These are phyloP conservation scores for Gossypium davidsonii DNA, from an alignment of 441 rosid genomes.

Conservation along the genomic window DNA sequence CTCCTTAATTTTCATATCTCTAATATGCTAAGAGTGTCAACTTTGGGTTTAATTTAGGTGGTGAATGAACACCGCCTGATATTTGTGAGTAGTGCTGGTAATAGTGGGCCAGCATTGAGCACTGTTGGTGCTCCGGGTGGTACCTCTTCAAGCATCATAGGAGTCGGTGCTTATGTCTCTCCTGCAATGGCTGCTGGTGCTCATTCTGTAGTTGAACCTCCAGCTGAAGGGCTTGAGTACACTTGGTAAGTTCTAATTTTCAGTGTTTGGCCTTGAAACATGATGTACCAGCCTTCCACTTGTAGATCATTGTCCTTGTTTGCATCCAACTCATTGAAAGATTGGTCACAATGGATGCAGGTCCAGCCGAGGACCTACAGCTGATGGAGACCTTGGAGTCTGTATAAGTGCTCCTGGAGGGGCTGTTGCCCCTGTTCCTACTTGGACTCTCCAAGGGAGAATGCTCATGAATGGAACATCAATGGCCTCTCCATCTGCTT, in stretches of 20 bases:
- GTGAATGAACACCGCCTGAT: slow-evolving; percentile 82
- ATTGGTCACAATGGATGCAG: slow-evolving; percentile 38
- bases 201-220: slow-evolving; percentile 90
- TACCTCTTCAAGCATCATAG: slow-evolving; percentile 88
- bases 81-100: slow-evolving; percentile 98
- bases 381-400: slow-evolving; percentile 97
- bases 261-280: slow-evolving; percentile 4
- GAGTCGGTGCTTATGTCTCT: slow-evolving; percentile 96
- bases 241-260: slow-evolving; percentile 57
- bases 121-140: slow-evolving; percentile 99
- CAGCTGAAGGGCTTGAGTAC: slow-evolving; percentile 86
- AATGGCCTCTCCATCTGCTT: slow-evolving; percentile 99
- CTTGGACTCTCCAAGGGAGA: slow-evolving; percentile 97
- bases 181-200: slow-evolving; percentile 99
- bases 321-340: slow-evolving; percentile 14
- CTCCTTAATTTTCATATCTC: slow-evolving; percentile 10
- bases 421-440: slow-evolving; percentile 98
- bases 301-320: slow-evolving; percentile 2
- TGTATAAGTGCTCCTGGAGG: slow-evolving; percentile 98
- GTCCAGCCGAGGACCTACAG: slow-evolving; percentile 98
- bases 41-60: slow-evolving; percentile 42
- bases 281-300: slow-evolving; percentile 1
- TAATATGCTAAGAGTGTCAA: slow-evolving; percentile 13
- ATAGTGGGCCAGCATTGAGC: slow-evolving; percentile 95
- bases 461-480: slow-evolving; percentile 99